Percentiles rank a stretch among this genome's conserved stretches.
Evolutionary conservation across 2,329 filamentous ascomycete genomes (phyloP).

Genomic region (Aspergillus thermomutatus): DNA sequence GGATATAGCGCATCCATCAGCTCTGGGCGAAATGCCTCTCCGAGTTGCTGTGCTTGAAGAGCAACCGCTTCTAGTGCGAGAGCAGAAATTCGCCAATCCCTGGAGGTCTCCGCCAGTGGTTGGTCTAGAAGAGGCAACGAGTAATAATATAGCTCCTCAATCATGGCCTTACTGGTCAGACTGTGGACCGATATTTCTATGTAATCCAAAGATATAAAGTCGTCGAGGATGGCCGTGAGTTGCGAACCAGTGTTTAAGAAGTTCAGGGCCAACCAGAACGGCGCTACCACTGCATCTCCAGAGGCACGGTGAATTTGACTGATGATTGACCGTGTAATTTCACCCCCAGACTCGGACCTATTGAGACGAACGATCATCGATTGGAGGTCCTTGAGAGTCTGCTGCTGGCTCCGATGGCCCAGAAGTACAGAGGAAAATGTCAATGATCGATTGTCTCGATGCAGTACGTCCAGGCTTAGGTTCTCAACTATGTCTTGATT

Average conservation of each 20-base stretch:
- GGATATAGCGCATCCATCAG: conserved; percentile 90
- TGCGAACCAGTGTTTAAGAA: conserved; percentile 60
- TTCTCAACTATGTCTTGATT: conserved; percentile 14
- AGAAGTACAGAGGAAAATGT: conserved; percentile 62
- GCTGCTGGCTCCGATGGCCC: conserved; percentile 62
- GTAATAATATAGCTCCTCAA: conserved; percentile 44
- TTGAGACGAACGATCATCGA: conserved; percentile 57
- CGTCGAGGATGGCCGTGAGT: conserved; percentile 56
- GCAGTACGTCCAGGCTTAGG: conserved; percentile 28
- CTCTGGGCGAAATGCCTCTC: conserved; percentile 71
- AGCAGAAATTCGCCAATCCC: conserved; percentile 71
- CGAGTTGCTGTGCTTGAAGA: conserved; percentile 66
- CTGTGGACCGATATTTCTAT: conserved; percentile 26
- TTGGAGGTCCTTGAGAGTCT: conserved; percentile 61
- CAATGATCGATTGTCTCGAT: conserved; percentile 18
- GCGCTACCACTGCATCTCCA: conserved; percentile 61
- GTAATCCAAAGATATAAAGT: conserved; percentile 59
- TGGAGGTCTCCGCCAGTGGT: conserved; percentile 32
- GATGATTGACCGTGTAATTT: conserved; percentile 63
- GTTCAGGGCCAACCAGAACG: conserved; percentile 77
- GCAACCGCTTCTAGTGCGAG: conserved; percentile 78
- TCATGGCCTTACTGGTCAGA: conserved; percentile 31
- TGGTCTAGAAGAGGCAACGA: conserved; percentile 41
- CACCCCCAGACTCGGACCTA: conserved; percentile 39
- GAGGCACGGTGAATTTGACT: conserved; percentile 58